A percentile compares a stretch with the other conserved stretches of the same genome.
Conservation (phyloP, 176 grass and related monocot species). For the Otatea glauca region DNA sequence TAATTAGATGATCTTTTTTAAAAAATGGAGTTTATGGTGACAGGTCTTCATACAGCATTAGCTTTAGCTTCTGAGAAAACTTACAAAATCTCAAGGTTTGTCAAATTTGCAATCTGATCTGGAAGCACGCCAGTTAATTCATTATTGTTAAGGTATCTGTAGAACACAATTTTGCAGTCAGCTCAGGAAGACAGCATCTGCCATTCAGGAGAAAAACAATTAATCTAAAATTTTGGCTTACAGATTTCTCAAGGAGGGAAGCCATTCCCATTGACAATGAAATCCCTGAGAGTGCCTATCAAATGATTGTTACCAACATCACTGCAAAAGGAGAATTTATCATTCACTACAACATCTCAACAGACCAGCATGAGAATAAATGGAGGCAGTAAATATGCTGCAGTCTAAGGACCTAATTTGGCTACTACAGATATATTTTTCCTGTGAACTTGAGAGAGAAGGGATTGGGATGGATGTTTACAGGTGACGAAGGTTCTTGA, state of each 20-base stretch:
- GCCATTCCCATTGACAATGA: slow-evolving; percentile 76
- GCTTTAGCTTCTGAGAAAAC: slow-evolving; percentile 31
- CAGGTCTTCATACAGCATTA: not conserved
- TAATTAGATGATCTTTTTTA: not conserved
- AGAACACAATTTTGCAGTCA: slow-evolving; percentile 36
- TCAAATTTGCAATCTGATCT: slow-evolving; percentile 91
- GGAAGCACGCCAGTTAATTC: slow-evolving; percentile 83
- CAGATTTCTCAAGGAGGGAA: slow-evolving; percentile 91
- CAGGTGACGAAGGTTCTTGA: slow-evolving; percentile 88
- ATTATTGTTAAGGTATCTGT: slow-evolving; percentile 89
- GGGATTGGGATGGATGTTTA: slow-evolving; percentile 43
- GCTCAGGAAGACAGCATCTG: slow-evolving; percentile 10
- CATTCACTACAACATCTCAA: slow-evolving; percentile 27
- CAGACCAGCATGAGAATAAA: not conserved
- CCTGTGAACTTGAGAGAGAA: slow-evolving; percentile 14
- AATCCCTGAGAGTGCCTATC: slow-evolving; percentile 76
- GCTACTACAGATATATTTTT: slow-evolving; percentile 2
- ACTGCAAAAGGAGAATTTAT: slow-evolving; percentile 43
- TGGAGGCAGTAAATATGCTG: slow-evolving; percentile 17
- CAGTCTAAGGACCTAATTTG: slow-evolving; percentile 1
- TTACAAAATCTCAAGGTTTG: slow-evolving; percentile 93
- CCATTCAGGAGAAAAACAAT: slow-evolving; percentile 19
- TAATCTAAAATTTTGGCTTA: slow-evolving; percentile 52
- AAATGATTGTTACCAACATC: slow-evolving; percentile 91
- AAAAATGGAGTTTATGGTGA: slow-evolving; percentile 22